phyloP scores from a whole-genome alignment of 495 filamentous ascomycete species.

The Aspergillus sclerotiicarbonarius region DNA sequence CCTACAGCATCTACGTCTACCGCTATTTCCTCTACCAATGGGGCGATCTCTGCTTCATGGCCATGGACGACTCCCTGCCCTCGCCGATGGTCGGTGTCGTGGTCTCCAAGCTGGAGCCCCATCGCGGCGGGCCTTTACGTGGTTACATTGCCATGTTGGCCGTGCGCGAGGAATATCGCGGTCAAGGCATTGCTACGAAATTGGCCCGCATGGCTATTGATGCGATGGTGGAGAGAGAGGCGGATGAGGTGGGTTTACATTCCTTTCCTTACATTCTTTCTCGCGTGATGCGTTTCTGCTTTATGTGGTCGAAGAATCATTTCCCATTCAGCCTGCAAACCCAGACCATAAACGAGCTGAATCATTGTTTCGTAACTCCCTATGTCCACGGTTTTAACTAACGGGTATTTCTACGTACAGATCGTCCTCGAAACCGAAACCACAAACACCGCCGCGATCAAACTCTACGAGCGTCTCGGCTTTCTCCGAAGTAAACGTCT shows the following conservation, averaged over 20 bases:
- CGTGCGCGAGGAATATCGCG: constrained; percentile 72
- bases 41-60: constrained; percentile 93
- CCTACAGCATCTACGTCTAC: constrained; percentile 99
- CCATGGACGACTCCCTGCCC: constrained; percentile 52
- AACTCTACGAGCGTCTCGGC: constrained; percentile 88
- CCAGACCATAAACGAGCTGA: too few species aligned
- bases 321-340: too few species aligned
- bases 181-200: constrained; percentile 85
- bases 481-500: constrained; percentile 91
- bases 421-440: constrained; percentile 96
- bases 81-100: constrained; percentile 76
- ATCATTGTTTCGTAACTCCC: too few species aligned
- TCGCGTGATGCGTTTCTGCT: constrained; percentile 14
- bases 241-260: constrained; percentile 68
- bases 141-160: constrained; percentile 99
- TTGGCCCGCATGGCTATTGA: constrained; percentile 90
- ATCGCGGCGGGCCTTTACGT: constrained; percentile 74
- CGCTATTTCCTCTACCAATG: constrained; percentile 98
- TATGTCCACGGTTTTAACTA: too few species aligned
- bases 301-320: too few species aligned
- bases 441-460: constrained; percentile 87
- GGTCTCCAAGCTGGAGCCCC: constrained; percentile 92
- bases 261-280: constrained; percentile 7
- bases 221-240: constrained; percentile 77
- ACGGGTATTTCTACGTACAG: too few species aligned